phyloP scores from a whole-genome alignment of 2,329 filamentous ascomycete genomes.

The Microsporum canis region DNA sequence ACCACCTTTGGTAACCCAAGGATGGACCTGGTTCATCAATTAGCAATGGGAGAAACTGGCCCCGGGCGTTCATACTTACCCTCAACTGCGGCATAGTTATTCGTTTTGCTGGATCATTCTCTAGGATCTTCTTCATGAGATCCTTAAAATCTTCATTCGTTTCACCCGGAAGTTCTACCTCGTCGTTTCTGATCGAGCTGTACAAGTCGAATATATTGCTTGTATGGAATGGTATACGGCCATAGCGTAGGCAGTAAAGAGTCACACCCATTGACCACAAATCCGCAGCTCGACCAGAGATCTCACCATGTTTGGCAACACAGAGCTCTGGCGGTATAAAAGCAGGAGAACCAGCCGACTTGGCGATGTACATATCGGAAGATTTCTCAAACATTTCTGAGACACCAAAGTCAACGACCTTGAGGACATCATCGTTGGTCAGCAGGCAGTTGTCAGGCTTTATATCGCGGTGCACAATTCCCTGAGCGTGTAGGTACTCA shows the following conservation, averaged over 20 bases:
- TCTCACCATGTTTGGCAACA: constrained; percentile 69
- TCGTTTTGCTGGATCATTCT: constrained; percentile 73
- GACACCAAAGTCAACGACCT: constrained; percentile 97
- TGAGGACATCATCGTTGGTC: constrained; percentile 83
- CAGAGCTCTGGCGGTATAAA: constrained; percentile 92
- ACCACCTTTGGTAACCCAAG: constrained; percentile 80
- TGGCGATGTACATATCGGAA: constrained; percentile 76
- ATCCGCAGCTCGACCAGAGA: constrained; percentile 81
- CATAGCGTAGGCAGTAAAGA: constrained; percentile 83
- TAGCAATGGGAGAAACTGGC: constrained; percentile 7
- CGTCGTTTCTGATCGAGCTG: constrained; percentile 68
- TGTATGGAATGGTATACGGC: constrained; percentile 74
- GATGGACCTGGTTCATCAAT: constrained; percentile 54
- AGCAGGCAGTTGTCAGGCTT: constrained; percentile 94
- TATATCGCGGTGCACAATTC: constrained; percentile 91
- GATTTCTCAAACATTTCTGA: constrained; percentile 96
- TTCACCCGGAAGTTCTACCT: constrained; percentile 50
- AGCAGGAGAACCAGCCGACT: constrained; percentile 87
- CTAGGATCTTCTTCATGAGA: constrained; percentile 60
- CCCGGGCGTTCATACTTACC: constrained; percentile 43
- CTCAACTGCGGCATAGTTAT: constrained; percentile 74
- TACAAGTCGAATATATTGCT: constrained; percentile 74
- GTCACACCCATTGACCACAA: constrained; percentile 99
- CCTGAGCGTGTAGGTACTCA: constrained; percentile 89
- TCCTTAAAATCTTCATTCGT: constrained; percentile 60